Evolutionary conservation across 2,329 filamentous ascomycete species (phyloP), one percentile per base, ranked within the genome.

Genomic region (Neopestalotiopsis sp.): DNA sequence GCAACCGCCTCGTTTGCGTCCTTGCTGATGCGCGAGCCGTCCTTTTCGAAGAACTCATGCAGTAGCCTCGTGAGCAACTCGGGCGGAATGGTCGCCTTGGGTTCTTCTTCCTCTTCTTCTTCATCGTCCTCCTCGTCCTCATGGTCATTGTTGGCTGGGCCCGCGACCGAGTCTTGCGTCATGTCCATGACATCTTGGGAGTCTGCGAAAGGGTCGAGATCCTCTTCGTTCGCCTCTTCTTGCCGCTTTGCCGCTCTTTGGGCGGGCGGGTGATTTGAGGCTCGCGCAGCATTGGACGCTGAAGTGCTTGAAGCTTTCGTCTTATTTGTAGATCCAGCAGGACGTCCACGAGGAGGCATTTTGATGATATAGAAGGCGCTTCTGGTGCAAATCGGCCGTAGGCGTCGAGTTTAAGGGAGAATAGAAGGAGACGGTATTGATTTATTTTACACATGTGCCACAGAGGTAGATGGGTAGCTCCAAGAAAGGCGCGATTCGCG

Each of bases 1-100:
- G 90, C 92, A 69, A 95, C 88, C 1, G 94, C 88, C 6, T 84
- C 86, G 78, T 95, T 93, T 4, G 94, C 94, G 76, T 94, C 92
- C 74, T 89, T 91, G 7, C 91, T 90, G 72, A 97, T 90, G 73
- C 91, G 87, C 30, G 92, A 95, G 68, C 88, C 87, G 63, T 92
- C 88, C 70, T 87, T 86, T 74, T 91, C 85, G 76, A 98, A 97
- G 77, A 92, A 90, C 74, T 95, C 90, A 77, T 97, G 91, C 42
- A 98, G 84, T 3, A 98, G 82, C 45, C 90, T 88, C 10, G 92
- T 92, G 56, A 98, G 81, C 0, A 98, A 85, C 58, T 93, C 90
- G 3, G 88, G 85, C 0, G 94, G 93, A 34, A 98, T 92, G 1
- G 86, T 80, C 63, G 82, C 81, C 71, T 83, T 82, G 38, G 79